Evolutionary conservation across 2,329 filamentous ascomycete species (phyloP).

Genomic region (Penicillium italicum): DNA sequence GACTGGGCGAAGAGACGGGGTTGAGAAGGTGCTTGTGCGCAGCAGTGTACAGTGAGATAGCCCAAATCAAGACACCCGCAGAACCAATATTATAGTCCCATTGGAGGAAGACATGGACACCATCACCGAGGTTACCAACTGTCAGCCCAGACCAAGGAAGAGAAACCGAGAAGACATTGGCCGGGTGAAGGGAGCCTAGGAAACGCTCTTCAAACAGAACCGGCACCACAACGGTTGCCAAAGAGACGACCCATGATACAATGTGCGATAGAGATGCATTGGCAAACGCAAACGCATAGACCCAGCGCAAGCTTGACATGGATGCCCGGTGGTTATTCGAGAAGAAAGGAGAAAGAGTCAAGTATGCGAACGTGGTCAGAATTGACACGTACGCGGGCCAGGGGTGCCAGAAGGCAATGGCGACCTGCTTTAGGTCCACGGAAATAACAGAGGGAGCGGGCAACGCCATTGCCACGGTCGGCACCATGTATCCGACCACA

Average conservation of each 20-base stretch:
- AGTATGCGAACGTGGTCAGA: conserved; percentile 33
- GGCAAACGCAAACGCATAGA: conserved; percentile 43
- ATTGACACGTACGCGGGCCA: conserved; percentile 49
- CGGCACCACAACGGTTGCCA: conserved; percentile 39
- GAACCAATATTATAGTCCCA: conserved; percentile 50
- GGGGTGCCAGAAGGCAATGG: conserved; percentile 50
- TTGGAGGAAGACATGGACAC: conserved; percentile 47
- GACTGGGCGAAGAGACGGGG: conserved; percentile 21
- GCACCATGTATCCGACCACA: conserved; percentile 44
- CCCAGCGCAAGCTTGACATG: conserved; percentile 34
- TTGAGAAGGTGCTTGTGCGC: conserved; percentile 30
- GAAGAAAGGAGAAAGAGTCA: conserved; percentile 24
- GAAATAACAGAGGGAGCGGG: conserved; percentile 41
- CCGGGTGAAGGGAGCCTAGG: conserved; percentile 36
- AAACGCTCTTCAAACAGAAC: conserved; percentile 34
- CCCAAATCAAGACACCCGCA: conserved; percentile 46
- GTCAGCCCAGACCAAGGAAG: conserved; percentile 33
- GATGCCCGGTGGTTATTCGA: conserved; percentile 26
- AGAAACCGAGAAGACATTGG: conserved; percentile 36
- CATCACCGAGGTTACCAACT: conserved; percentile 38
- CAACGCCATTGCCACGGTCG: conserved; percentile 44
- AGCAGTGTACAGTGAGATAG: conserved; percentile 35
- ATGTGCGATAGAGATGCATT: conserved; percentile 43
- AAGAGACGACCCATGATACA: conserved; percentile 39
- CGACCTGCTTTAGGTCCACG: conserved; percentile 45